Percentiles rank a stretch among this genome's conserved stretches.
Conservation (phyloP, 2,329 filamentous ascomycete genomes). For the Diaporthe citriasiana region DNA sequence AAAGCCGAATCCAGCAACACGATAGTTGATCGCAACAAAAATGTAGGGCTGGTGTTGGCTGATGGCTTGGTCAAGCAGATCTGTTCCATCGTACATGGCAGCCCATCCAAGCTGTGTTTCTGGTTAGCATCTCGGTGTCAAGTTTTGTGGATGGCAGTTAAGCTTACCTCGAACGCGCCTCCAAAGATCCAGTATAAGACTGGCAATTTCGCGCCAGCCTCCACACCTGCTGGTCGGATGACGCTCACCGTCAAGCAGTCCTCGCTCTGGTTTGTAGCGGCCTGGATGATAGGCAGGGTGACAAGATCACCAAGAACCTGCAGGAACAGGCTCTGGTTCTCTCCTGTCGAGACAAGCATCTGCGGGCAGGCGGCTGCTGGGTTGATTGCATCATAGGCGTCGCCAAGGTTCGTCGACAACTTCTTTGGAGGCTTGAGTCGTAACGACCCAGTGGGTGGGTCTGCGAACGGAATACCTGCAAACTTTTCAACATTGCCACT, state of each 20-base stretch:
- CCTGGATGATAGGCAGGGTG: constrained; percentile 71
- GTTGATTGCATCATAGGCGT: constrained; percentile 68
- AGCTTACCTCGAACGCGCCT: constrained; percentile 69
- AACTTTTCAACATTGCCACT: constrained; percentile 73
- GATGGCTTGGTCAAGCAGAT: constrained; percentile 61
- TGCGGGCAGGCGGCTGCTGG: constrained; percentile 78
- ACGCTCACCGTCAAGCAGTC: constrained; percentile 76
- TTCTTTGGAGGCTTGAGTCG: constrained; percentile 78
- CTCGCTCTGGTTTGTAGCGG: constrained; percentile 67
- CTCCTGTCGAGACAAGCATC: constrained; percentile 71
- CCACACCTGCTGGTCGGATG: constrained; percentile 70
- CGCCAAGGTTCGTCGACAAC: constrained; percentile 70
- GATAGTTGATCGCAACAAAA: constrained; percentile 84
- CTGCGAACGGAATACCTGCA: constrained; percentile 81
- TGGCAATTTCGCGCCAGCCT: constrained; percentile 69
- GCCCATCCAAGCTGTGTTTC: constrained; percentile 59
- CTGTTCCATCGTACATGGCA: constrained; percentile 66
- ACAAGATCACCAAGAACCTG: constrained; percentile 64
- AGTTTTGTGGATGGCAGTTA: neutral
- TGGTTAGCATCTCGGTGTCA: neutral
- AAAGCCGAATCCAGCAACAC: constrained; percentile 81
- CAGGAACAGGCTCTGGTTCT: constrained; percentile 52
- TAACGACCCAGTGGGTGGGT: constrained; percentile 75
- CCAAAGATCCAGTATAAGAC: constrained; percentile 81
- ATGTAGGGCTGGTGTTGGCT: constrained; percentile 74